Percentiles rank a stretch among this genome's conserved stretches.
Conservation (phyloP, 1,284 basidiomycete species). For the Dichomitus squalens region DNA sequence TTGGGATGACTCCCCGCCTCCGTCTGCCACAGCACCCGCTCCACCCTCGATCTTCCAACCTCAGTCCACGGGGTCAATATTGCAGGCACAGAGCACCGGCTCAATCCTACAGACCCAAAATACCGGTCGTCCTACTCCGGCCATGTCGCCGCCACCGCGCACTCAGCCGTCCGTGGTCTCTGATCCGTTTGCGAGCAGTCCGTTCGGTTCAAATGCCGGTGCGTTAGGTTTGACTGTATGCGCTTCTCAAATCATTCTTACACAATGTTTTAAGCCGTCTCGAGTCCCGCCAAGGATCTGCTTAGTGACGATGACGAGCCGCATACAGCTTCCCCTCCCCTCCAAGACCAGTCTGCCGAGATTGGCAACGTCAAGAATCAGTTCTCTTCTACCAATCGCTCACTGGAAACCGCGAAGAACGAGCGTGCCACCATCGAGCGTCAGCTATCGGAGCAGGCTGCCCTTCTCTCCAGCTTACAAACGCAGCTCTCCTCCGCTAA, state of each 20-base stretch:
- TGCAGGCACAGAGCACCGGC: neutral
- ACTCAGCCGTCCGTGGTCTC: slow-evolving; percentile 27
- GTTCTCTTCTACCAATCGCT: slow-evolving; percentile 77
- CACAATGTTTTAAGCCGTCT: neutral
- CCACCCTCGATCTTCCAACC: slow-evolving; percentile 37
- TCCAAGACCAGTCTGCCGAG: slow-evolving; percentile 76
- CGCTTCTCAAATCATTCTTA: neutral
- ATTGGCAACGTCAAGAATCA: slow-evolving; percentile 88
- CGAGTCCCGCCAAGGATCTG: slow-evolving; percentile 47
- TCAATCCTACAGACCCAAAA: neutral
- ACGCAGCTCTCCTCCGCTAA: slow-evolving; percentile 78
- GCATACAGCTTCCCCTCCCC: slow-evolving; percentile 47
- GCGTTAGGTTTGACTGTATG: slow-evolving; percentile 1
- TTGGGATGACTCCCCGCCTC: slow-evolving; percentile 69
- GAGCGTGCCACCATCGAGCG: slow-evolving; percentile 64
- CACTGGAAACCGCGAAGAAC: slow-evolving; percentile 59
- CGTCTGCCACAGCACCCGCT: slow-evolving; percentile 42
- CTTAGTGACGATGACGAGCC: slow-evolving; percentile 76
- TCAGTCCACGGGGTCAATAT: slow-evolving; percentile 35
- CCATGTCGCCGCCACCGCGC: slow-evolving; percentile 25
- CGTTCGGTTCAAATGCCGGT: slow-evolving; percentile 27
- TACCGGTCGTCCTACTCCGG: slow-evolving; percentile 25
- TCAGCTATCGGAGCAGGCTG: slow-evolving; percentile 61
- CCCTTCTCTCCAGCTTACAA: slow-evolving; percentile 72
- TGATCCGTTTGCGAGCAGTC: slow-evolving; percentile 47